phyloP scores from a whole-genome alignment of 1,139 yeast genomes.

The Hansenula sp. region DNA sequence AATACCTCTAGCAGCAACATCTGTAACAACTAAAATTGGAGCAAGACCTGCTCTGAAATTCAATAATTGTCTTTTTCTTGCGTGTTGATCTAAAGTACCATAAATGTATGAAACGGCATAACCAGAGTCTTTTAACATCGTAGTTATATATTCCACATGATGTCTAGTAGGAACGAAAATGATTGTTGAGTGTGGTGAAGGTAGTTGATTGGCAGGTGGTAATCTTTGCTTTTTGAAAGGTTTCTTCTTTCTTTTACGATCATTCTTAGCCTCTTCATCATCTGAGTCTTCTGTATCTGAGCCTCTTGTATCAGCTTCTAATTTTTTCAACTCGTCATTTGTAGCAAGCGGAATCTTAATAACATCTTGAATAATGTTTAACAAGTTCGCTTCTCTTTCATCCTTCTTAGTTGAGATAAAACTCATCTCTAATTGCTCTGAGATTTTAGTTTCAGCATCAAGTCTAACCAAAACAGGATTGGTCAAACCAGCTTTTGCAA shows the following conservation, averaged over 20 bases:
- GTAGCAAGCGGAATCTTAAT: conserved; percentile 83
- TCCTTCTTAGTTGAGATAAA: conserved; percentile 75
- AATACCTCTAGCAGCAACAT: conserved; percentile 99
- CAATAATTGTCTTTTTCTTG: conserved; percentile 84
- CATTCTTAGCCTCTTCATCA: conserved; percentile 32
- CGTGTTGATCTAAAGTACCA: conserved; percentile 93
- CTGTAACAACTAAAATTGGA: conserved; percentile 86
- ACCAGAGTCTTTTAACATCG: conserved; percentile 68
- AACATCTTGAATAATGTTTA: conserved; percentile 72
- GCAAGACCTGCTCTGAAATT: conserved; percentile 84
- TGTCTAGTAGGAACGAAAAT: conserved; percentile 96
- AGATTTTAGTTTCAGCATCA: conserved; percentile 87
- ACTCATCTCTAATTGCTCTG: conserved; percentile 88
- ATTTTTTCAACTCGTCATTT: conserved; percentile 52
- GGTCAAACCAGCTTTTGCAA: conserved; percentile 92
- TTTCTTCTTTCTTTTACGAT: conserved; percentile 31
- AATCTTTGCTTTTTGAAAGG: conserved; percentile 48
- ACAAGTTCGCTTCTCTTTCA: conserved; percentile 87
- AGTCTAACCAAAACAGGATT: conserved; percentile 90
- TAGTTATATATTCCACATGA: conserved; percentile 88
- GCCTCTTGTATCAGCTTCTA: conserved; percentile 41
- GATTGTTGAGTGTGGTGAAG: conserved; percentile 83
- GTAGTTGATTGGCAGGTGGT: conserved; percentile 78
- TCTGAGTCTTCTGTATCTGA: conserved; percentile 46
- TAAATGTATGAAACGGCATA: conserved; percentile 86